Conservation (phyloP, 2,329 filamentous ascomycete genomes). For the Drechslerella dactyloides region DNA sequence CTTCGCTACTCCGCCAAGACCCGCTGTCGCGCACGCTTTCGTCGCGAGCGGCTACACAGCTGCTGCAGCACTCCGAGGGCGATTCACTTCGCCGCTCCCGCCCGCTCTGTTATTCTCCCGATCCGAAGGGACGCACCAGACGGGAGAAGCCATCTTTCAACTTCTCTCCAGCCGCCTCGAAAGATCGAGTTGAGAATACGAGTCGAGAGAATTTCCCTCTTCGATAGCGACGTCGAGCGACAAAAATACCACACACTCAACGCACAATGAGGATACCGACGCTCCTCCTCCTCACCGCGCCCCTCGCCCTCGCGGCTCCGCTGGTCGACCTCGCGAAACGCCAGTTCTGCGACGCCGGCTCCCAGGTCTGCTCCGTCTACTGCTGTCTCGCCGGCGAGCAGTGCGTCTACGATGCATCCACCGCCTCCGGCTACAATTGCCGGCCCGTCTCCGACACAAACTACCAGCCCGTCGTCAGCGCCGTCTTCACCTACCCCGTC, state of each 20-base stretch:
- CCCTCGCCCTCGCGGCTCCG: conserved; percentile 35
- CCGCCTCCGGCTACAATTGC: conserved; percentile 39
- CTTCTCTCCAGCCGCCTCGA: not conserved
- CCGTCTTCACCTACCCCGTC: conserved; percentile 37
- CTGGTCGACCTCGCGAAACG: conserved; percentile 47
- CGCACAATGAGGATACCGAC: conserved; percentile 44
- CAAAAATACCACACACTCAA: conserved; percentile 1
- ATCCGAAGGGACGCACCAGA: not conserved
- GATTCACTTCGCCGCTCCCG: conserved; percentile 39
- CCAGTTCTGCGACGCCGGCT: conserved; percentile 33
- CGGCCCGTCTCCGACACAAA: conserved; percentile 27
- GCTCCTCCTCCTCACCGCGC: conserved; percentile 31
- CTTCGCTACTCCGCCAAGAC: not conserved
- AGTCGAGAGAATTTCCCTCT: no score
- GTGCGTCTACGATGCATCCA: conserved; percentile 42
- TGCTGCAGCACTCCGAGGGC: conserved; percentile 8
- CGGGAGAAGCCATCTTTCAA: not conserved
- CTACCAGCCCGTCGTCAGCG: conserved; percentile 24
- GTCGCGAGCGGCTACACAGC: not conserved
- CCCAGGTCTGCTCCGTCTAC: conserved; percentile 29
- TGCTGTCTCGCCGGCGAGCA: conserved; percentile 40
- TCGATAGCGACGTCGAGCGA: not conserved
- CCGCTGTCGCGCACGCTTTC: not conserved
- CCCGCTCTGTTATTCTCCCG: conserved; percentile 17
- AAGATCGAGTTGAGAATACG: not conserved